Evolutionary conservation across 441 rosid species (phyloP).

Genomic region (Jatropha podagrica): DNA sequence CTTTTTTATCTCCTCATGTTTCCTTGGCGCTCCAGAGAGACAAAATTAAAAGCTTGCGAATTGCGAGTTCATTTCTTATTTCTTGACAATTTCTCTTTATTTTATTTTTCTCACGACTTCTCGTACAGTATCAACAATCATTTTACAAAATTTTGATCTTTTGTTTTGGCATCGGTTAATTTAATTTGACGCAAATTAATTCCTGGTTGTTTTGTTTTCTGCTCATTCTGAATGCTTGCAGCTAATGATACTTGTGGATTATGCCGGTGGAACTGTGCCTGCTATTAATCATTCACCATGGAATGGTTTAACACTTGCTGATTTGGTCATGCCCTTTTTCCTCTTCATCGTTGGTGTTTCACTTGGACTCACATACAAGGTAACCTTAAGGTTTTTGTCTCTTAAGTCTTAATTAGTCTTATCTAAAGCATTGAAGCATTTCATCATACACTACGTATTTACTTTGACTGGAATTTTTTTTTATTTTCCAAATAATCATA

Average conservation of each 20-base stretch:
- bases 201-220: not conserved
- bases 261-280: conserved; percentile 71
- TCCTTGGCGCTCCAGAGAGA: not conserved
- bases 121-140: not conserved
- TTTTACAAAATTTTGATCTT: not conserved
- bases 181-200: too few species aligned
- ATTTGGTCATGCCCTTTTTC: conserved; percentile 92
- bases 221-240: conserved; percentile 22
- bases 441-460: not conserved
- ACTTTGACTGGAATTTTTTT: too few species aligned
- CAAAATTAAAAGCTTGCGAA: too few species aligned
- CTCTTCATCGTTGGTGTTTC: conserved; percentile 89
- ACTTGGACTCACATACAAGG: conserved; percentile 75
- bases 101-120: not conserved
- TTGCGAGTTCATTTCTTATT: not conserved
- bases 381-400: conserved; percentile 11
- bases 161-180: too few species aligned
- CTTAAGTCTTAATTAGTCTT: too few species aligned
- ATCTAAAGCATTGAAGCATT: not conserved
- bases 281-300: conserved; percentile 89
- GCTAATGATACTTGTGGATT: conserved; percentile 88
- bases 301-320: conserved; percentile 88
- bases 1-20: not conserved
- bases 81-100: not conserved
- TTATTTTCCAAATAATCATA: too few species aligned